Base-by-base conservation (phyloP, 2,329 filamentous ascomycete genomes). In the Beauveria asiatica region DNA sequence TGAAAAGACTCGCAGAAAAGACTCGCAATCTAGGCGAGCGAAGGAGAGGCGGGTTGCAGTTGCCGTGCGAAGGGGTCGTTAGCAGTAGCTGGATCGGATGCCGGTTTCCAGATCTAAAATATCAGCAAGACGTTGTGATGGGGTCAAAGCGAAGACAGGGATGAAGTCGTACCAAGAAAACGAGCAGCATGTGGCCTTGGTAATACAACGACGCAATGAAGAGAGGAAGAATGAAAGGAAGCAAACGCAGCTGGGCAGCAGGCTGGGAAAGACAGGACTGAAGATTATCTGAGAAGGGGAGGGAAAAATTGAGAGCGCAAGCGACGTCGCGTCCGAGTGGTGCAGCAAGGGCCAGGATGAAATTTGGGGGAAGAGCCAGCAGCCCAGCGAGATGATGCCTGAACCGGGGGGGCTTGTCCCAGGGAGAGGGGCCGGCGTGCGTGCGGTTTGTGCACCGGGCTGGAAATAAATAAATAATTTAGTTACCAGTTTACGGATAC, bases 301-400 rank as follows among this genome's bases (percentile, higher is more conserved):
- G 33, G 25, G 51, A 55, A 55, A 61, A 59, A 65, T 61, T 53
- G 44, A 25, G 49, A 23, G 45, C n/a, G 44, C 52, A 57, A 53
- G 49, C 33, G 50, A 61, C 23, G 39, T 52, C 56, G 53, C 57
- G 62, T 55, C 42, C 30, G 58, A 44, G 56, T 13, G 45, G 23
- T 52, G n/a, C 33, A 53, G 33, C 45, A 46, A 53, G 41, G 62
- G 33, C 57, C 27, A 33, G 27, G 49, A 56, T 51, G 44, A 27
- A 45, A 46, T 57, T 51, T 42, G 45, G 10, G 48, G 57, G 21
- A 46, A 33, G 55, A 49, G 55, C 55, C 41, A 41, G 42, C 27
- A 46, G 52, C n/a, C 52, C 52, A 54, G 37, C 51, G 37, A 42
- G 54, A 57, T 19, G 54, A 44, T 44, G 44, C 42, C 54, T 45